Base-by-base conservation (phyloP, 192 early-diverging fungal species). In the Paraglomus brasilianum region DNA sequence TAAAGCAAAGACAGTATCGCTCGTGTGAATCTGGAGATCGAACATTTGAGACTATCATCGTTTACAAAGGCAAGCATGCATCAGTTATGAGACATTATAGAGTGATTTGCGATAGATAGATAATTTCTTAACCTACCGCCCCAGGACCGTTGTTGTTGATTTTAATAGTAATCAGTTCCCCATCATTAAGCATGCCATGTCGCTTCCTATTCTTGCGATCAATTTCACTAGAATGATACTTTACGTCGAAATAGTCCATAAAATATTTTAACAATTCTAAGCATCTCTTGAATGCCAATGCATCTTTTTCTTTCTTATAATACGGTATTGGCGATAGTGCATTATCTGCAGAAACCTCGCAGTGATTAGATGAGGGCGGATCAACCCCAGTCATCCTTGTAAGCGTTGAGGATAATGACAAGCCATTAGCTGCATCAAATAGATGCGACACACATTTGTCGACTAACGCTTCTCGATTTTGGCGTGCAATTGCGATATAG, bases 131-230 rank as follows among this genome's bases (percentile, higher is more conserved):
- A 50, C 52, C 56, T 56, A 68, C 52, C 19, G 45, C 38, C 8
- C 9, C 42, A 38, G 56, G 15, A 30, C 30, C 59, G 48, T 48
- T 52, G 38, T 62, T 42, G 49, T 42, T 77, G 24, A 80, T 69
- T 57, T 74, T 77, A 56, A 80, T 56, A 15, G 73, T 71, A 43
- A 80, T 74, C 73, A 77, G 75, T 8, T 73, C 65, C 17, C 72
- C 78, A 46, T 80, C 78, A 39, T 80, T 76, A 22, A 81, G 46
- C 22, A 78, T 78, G 4, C 80, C 77, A 63, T 78, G 77, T 41
- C 44, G 24, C 58, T 40, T 51, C 15, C 56, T 24, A 17, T 30
- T 22, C 10, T 6, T 67, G 39, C 41, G 38, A 53, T 46, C 51
- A 1, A 76, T 72, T 21, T 77, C 72, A 17, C 72, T 44, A 22